A percentile compares a stretch with the other conserved stretches of the same genome.
These are phyloP conservation scores for Akanthomyces uredinophilus DNA, from an alignment of 2,329 filamentous ascomycete species.

Conservation along the genomic window DNA sequence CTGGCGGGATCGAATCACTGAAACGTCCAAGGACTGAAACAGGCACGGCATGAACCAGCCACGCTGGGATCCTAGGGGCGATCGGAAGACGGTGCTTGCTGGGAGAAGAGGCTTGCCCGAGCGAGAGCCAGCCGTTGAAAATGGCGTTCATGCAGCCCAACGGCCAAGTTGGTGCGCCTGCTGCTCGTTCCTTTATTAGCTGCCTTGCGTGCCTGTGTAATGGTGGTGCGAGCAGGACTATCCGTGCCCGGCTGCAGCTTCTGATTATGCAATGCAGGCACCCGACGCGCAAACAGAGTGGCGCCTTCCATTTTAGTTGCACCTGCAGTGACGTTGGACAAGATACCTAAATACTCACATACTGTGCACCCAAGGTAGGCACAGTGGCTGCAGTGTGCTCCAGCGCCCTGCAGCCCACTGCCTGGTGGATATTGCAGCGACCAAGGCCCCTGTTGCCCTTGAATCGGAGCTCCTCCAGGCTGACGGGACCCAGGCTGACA, in stretches of 20 bases:
- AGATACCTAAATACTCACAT: too few species aligned
- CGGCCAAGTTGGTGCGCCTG: neutral
- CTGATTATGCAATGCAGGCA: too few species aligned
- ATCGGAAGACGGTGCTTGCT: constrained; percentile 4
- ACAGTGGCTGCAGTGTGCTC: neutral
- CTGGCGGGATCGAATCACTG: neutral
- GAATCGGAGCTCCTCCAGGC: too few species aligned
- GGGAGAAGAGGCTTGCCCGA: neutral
- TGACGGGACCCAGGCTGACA: too few species aligned
- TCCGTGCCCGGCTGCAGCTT: too few species aligned
- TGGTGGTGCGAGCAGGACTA: too few species aligned
- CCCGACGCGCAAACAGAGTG: neutral
- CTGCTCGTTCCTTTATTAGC: too few species aligned
- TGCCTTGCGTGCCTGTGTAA: too few species aligned
- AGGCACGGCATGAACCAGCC: constrained; percentile 4
- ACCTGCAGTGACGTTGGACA: too few species aligned
- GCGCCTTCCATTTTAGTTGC: too few species aligned
- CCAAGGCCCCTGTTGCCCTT: neutral
- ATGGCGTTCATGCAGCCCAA: neutral
- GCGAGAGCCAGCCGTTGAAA: constrained; percentile 1
- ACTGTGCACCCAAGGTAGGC: too few species aligned
- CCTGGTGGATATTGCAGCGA: neutral
- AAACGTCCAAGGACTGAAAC: constrained; percentile 6
- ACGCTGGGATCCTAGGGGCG: neutral
- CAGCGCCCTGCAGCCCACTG: neutral